Conservation (phyloP, 2,329 filamentous ascomycete genomes). For the Stachybotrys chartarum region DNA sequence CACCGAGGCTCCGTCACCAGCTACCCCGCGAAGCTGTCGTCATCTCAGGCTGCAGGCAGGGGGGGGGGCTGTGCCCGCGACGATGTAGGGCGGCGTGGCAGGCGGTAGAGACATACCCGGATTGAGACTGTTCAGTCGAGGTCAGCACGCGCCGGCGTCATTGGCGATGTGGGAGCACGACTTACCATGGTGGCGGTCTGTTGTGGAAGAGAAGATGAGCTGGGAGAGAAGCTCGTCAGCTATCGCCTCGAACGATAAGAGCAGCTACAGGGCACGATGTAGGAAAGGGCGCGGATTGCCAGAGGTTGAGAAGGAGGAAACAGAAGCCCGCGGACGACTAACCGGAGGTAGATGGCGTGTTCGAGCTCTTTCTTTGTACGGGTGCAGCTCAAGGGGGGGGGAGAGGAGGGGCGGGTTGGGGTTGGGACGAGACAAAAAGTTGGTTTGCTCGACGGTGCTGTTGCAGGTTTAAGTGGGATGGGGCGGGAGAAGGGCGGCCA, state of each 20-base stretch:
- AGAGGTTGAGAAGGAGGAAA: neutral
- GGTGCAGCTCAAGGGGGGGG: neutral
- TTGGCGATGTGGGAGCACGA: slow-evolving; percentile 8
- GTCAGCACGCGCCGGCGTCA: neutral
- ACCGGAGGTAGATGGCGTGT: neutral
- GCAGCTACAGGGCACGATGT: neutral
- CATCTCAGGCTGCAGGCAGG: slow-evolving; percentile 3
- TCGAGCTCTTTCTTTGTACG: neutral
- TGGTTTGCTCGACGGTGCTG: slow-evolving; percentile 8
- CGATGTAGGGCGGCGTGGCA: slow-evolving; percentile 3
- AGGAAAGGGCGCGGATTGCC: too few species aligned
- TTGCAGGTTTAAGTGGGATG: slow-evolving; percentile 18
- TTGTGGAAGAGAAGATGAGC: slow-evolving; percentile 9
- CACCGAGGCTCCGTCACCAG: neutral
- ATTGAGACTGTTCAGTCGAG: slow-evolving; percentile 49
- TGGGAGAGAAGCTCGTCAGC: slow-evolving; percentile 15
- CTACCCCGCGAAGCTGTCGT: neutral
- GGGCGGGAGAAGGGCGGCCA: slow-evolving; percentile 8
- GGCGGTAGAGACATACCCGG: slow-evolving; percentile 47
- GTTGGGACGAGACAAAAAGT: slow-evolving; percentile 4
- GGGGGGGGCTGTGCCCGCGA: neutral
- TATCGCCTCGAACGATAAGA: slow-evolving; percentile 4
- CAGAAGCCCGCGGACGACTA: neutral
- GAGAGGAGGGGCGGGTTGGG: slow-evolving; percentile 9
- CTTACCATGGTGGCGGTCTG: slow-evolving; percentile 34